Conservation (phyloP, 176 grass and related monocot genomes). For the Bothriochloa decipiens region DNA sequence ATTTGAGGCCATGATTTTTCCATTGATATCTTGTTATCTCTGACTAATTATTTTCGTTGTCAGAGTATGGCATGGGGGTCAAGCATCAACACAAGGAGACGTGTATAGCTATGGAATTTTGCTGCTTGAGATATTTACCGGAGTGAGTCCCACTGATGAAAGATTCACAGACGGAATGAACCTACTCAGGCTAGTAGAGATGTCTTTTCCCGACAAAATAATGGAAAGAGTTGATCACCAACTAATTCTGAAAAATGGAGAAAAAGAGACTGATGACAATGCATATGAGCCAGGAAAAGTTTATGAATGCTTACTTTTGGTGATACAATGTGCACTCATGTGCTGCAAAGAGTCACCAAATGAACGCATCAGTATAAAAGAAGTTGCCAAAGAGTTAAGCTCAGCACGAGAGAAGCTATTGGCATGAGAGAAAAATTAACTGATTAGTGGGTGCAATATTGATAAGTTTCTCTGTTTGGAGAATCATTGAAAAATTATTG, state of each 20-base stretch:
- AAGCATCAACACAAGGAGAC: too few relatives aligned
- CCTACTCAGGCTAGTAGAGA: not conserved
- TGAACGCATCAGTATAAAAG: constrained; percentile 33
- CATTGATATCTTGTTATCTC: too few relatives aligned
- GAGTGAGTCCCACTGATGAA: too few relatives aligned
- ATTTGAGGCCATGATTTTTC: too few relatives aligned
- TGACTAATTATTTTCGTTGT: too few relatives aligned
- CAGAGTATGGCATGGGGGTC: too few relatives aligned
- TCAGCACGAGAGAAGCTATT: constrained; percentile 36
- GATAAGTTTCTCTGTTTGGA: too few relatives aligned
- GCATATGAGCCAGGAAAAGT: not conserved
- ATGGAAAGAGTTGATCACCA: constrained; percentile 40
- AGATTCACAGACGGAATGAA: too few relatives aligned
- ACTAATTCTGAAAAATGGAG: constrained; percentile 1
- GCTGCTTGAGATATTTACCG: too few relatives aligned
- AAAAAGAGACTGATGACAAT: not conserved
- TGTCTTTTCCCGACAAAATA: constrained; percentile 30
- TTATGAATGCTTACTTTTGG: constrained; percentile 26
- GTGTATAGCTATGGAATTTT: too few relatives aligned
- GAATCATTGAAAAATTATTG: too few relatives aligned
- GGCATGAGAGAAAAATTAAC: not conserved
- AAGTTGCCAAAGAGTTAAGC: constrained; percentile 33
- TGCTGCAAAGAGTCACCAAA: constrained; percentile 39
- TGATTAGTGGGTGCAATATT: too few relatives aligned
- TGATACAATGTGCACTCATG: constrained; percentile 28